Percentiles rank a stretch among this genome's conserved stretches.
These are phyloP conservation scores for Leptographium wingfieldii DNA, from an alignment of 2,329 filamentous ascomycete genomes.

Conservation along the genomic window DNA sequence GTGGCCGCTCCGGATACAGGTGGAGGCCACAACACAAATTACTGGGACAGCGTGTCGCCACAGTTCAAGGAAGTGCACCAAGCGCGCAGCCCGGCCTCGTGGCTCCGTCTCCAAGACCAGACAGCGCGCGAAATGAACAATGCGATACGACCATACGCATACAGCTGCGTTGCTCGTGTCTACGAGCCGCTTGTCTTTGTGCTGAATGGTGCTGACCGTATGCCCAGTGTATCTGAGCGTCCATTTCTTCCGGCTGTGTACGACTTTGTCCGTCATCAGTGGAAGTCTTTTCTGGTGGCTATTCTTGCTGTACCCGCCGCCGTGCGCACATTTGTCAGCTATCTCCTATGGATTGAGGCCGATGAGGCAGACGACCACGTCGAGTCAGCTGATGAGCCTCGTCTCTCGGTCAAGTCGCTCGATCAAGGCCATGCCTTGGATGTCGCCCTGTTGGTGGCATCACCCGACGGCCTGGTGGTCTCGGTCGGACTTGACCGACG, in stretches of 20 bases:
- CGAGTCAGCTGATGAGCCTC: conserved; percentile 22
- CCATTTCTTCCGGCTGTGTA: conserved; percentile 46
- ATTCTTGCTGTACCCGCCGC: conserved; percentile 50
- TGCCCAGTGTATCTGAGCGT: conserved; percentile 35
- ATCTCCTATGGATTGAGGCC: conserved; percentile 39
- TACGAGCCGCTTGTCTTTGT: conserved; percentile 67
- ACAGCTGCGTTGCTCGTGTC: conserved; percentile 61
- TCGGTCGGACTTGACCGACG: conserved; percentile 59
- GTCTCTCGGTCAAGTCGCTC: conserved; percentile 48
- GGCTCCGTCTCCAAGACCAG: conserved; percentile 66
- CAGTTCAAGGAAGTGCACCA: conserved; percentile 54
- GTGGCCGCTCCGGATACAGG: neutral
- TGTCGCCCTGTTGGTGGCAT: conserved; percentile 51
- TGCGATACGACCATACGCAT: conserved; percentile 57
- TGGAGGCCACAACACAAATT: conserved; percentile 13
- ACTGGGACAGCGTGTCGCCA: conserved; percentile 20
- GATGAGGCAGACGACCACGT: conserved; percentile 31
- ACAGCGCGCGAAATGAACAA: conserved; percentile 65
- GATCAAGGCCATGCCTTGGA: conserved; percentile 55
- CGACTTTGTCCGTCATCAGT: conserved; percentile 53
- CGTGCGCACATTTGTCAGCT: conserved; percentile 60
- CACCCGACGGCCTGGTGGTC: conserved; percentile 50
- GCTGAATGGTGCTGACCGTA: conserved; percentile 53
- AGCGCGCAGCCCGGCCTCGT: conserved; percentile 61
- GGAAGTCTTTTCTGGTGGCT: conserved; percentile 46